Evolutionary conservation across 257 asterid genomes (phyloP), one percentile per base, ranked within the genome.

Genomic region (Solanum clarkiae): DNA sequence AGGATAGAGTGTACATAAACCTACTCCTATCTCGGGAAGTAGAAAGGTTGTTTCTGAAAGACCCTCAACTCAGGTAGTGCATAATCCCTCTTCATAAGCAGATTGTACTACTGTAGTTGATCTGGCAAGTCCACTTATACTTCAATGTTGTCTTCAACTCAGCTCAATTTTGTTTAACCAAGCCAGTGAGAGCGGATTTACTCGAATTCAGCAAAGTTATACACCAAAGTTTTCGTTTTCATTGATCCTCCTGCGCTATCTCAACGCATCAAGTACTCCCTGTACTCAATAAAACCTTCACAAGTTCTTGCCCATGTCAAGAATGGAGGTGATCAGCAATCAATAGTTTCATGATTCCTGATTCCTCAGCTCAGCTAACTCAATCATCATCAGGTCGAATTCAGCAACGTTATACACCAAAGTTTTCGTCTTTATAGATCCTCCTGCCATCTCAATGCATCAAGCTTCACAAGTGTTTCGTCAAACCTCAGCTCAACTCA

Each of bases 311-410:
- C 80, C 74, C 10, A 65, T 24, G 47, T 7, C 22, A 29, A 66
- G 15, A 68, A 36, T 36, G 8, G 6, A 6, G 75, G 22, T 68
- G 36, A 68, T 15, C 22, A 29, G 36, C 36, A 65, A 62, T 65
- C 44, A 24, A 14, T 24, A 3, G 6, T 26, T 29, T 29, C 45
- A 14, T 42, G 11, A 32, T 7, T 32, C 75, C 18, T 42, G 11
- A 32, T 7, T 32, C 75, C 18, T 32, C 60, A 16, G 60, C 16
- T 62, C 36, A 63, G 2, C 49, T 4, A 80, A 15, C 9, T 80
- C 82, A 85, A 55, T 86, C 83, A 47, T 75, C 89, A 44, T 69
- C 80, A 5, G 85, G 85, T 51, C 14, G 87, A 71, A 71, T 44
- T 71, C 80, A 71, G 36, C 55, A 16, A 32, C 36, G 24, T 16